Evolutionary conservation across 768 basidiomycete species (phyloP), one percentile per base, ranked within the genome.

Genomic region (Rhizopogon rudus): DNA sequence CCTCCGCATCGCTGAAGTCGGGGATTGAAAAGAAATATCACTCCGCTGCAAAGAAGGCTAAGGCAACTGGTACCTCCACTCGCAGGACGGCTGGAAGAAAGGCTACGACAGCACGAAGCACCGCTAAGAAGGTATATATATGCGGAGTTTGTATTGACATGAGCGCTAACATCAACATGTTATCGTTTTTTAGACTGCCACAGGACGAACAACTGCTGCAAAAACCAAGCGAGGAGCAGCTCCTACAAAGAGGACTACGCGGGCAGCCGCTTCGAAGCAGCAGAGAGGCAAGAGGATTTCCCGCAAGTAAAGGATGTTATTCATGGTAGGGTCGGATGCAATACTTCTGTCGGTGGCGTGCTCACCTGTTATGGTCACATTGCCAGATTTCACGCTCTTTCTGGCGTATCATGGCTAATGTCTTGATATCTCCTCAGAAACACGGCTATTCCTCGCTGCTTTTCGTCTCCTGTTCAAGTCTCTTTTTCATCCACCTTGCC

Each of bases 41-140:
- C 17, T 69, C 65, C 3, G 44, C 39, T 48, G 61, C 67, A 46
- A 69, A 67, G 59, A 69, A 60, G 31, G 61, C 63, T 2, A 67
- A 57, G 1, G 28, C 60, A 6, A 48, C 43, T 8, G 46, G 51
- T 41, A 10, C n/a, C 42, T 25, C 58, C 16, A 54, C 58, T 44
- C 54, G 58, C 39, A 52, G 46, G 60, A 22, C 48, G 7, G 43
- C 56, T 42, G 37, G 53, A 16, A 56, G 52, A 33, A 59, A 56
- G 37, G 33, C 51, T 6, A 43, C 39, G 12, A 48, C 50, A 16
- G 55, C 50, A 40, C 51, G 44, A 9, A 39, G 48, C n/a, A 53
- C 54, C 13, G 33, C 51, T 6, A 56, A 56, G 40, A 52, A 20
- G 57, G 66, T 63, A 43, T 12, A 54, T 45, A 20, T 22, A 35